A percentile compares a stretch with the other conserved stretches of the same genome.
phyloP scores from a whole-genome alignment of 192 early-diverging fungal species.

The Rhizophlyctis rosea region DNA sequence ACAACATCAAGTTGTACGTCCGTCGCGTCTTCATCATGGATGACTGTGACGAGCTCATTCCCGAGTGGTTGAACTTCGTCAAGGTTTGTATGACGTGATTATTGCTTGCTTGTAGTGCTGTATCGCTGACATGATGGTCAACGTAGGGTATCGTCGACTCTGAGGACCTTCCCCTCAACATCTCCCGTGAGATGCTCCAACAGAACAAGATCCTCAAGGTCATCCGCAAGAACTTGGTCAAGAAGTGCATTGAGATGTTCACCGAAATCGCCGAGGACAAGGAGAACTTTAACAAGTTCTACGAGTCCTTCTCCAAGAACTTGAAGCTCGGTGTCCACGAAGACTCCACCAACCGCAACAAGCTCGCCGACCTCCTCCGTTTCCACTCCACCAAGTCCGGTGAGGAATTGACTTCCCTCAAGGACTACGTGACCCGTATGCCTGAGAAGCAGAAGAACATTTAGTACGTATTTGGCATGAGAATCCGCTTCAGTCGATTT shows the following conservation, averaged over 20 bases:
- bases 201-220: constrained; percentile 99
- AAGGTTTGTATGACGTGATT: no score
- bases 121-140: no score
- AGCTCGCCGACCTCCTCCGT: constrained; percentile 96
- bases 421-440: constrained; percentile 99
- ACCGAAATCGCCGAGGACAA: constrained; percentile 96
- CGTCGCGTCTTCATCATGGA: constrained; percentile 99
- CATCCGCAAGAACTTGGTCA: constrained; percentile 98
- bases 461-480: constrained; percentile 64
- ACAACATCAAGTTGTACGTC: constrained; percentile 99
- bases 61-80: constrained; percentile 98
- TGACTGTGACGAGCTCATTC: constrained; percentile 98
- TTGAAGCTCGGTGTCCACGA: constrained; percentile 99
- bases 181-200: constrained; percentile 99
- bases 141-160: constrained; percentile 99
- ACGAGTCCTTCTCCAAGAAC: constrained; percentile 99
- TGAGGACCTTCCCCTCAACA: constrained; percentile 99
- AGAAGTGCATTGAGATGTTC: constrained; percentile 99
- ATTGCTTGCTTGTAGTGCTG: no score
- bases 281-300: constrained; percentile 99
- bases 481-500: no score
- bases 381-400: constrained; percentile 99
- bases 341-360: constrained; percentile 93
- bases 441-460: constrained; percentile 99
- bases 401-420: constrained; percentile 95